phyloP scores from a whole-genome alignment of 2,329 filamentous ascomycete genomes.

The Exserohilum turcica region DNA sequence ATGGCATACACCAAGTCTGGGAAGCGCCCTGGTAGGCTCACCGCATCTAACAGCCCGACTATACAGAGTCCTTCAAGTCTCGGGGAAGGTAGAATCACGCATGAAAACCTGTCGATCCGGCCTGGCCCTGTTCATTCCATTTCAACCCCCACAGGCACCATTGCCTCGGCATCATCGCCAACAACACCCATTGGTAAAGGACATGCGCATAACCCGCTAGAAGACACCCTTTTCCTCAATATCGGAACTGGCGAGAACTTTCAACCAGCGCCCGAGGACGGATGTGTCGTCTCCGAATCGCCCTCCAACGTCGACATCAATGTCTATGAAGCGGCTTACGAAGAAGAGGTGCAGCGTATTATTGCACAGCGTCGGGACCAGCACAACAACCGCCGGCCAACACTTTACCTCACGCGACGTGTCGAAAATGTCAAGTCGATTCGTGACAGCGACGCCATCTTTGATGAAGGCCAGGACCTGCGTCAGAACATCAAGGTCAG shows the following conservation, averaged over 20 bases:
- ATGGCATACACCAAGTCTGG: slow-evolving; percentile 27
- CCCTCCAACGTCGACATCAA: slow-evolving; percentile 83
- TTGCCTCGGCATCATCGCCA: slow-evolving; percentile 24
- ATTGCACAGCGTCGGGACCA: slow-evolving; percentile 52
- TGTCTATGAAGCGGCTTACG: slow-evolving; percentile 87
- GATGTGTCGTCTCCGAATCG: slow-evolving; percentile 74
- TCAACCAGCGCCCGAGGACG: slow-evolving; percentile 35
- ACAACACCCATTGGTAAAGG: slow-evolving; percentile 53
- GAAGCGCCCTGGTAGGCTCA: slow-evolving; percentile 12
- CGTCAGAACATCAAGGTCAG: slow-evolving; percentile 38
- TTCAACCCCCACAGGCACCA: slow-evolving; percentile 18
- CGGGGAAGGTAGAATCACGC: slow-evolving; percentile 35
- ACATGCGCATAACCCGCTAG: slow-evolving; percentile 67
- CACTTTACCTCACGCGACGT: slow-evolving; percentile 61
- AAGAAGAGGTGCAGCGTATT: slow-evolving; percentile 79
- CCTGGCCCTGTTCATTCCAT: slow-evolving; percentile 32
- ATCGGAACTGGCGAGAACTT: slow-evolving; percentile 70
- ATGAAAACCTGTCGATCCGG: slow-evolving; percentile 41
- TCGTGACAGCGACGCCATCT: slow-evolving; percentile 41
- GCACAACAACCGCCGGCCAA: slow-evolving; percentile 47
- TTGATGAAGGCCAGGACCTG: slow-evolving; percentile 36
- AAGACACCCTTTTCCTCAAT: slow-evolving; percentile 72
- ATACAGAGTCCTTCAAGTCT: slow-evolving; percentile 20
- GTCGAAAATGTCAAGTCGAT: slow-evolving; percentile 53
- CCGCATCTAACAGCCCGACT: slow-evolving; percentile 25